phyloP scores from a whole-genome alignment of 1,139 yeast species.

The Petasospora fabianii region DNA sequence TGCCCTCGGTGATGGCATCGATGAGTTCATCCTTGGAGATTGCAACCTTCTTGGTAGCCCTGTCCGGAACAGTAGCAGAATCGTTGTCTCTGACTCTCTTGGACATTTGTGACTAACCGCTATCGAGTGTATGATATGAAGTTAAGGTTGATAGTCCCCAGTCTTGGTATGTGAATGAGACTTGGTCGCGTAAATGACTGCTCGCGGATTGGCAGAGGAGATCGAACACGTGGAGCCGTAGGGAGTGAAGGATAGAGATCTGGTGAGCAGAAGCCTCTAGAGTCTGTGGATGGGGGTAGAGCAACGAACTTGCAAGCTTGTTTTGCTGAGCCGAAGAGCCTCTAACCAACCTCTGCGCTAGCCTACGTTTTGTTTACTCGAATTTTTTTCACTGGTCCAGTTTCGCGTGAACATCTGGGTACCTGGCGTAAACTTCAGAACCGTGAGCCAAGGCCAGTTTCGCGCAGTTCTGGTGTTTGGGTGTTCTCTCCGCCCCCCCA shows the following conservation, averaged over 20 bases:
- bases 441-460: background rate
- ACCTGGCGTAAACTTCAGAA: background rate
- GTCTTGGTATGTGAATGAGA: no score
- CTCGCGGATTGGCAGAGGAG: no score
- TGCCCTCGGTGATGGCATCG: constrained; percentile 14
- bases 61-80: constrained; percentile 7
- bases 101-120: constrained; percentile 14
- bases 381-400: constrained; percentile 3
- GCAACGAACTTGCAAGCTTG: no score
- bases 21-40: constrained; percentile 21
- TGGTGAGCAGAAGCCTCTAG: no score
- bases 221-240: no score
- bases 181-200: no score
- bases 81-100: constrained; percentile 22
- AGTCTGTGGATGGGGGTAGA: no score
- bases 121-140: background rate
- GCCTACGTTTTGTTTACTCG: constrained; percentile 5
- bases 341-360: background rate
- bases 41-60: constrained; percentile 19
- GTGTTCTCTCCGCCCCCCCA: constrained; percentile 1
- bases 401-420: constrained; percentile 4
- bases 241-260: no score
- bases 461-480: constrained; percentile 1
- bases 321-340: background rate
- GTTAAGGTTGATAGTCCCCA: background rate